These are phyloP conservation scores for Excoecaria agallocha DNA, from an alignment of 345 rosid species.

Conservation along the genomic window DNA sequence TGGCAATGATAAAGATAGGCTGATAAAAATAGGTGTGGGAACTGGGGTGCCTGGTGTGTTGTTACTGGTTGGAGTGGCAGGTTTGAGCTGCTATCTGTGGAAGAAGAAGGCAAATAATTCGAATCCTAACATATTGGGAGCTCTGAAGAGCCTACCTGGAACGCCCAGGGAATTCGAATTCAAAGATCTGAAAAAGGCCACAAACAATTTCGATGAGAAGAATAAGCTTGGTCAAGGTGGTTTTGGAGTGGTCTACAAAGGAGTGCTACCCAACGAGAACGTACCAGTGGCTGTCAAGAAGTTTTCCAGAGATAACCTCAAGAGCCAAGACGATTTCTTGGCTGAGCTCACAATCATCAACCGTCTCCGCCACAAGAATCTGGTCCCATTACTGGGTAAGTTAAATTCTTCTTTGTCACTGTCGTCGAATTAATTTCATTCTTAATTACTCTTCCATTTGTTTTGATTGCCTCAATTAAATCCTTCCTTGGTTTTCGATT, in stretches of 20 bases:
- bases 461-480: too few species aligned
- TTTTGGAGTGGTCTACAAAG: slow-evolving; percentile 52
- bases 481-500: too few species aligned
- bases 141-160: slow-evolving; percentile 49
- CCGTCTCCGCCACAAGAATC: slow-evolving; percentile 58
- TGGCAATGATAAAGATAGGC: not conserved
- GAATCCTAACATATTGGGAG: slow-evolving; percentile 35
- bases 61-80: slow-evolving; percentile 11
- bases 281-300: slow-evolving; percentile 52
- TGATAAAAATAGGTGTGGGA: slow-evolving; percentile 26
- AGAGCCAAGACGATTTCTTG: slow-evolving; percentile 51
- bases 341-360: slow-evolving; percentile 61
- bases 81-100: slow-evolving; percentile 14
- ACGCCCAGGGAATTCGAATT: slow-evolving; percentile 49
- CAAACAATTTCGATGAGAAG: slow-evolving; percentile 51
- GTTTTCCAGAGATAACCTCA: slow-evolving; percentile 38
- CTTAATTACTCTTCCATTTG: too few species aligned
- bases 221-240: slow-evolving; percentile 58
- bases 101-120: slow-evolving; percentile 20
- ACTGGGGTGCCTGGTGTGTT: slow-evolving; percentile 27
- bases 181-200: slow-evolving; percentile 55
- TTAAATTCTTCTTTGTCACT: not conserved
- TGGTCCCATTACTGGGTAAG: slow-evolving; percentile 50
- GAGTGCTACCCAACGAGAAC: slow-evolving; percentile 41
- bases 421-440: too few species aligned